Evolutionary conservation across 352 stramenopile genomes (phyloP), one percentile per base, ranked within the genome.

Genomic region (Poterioochromonas sp.): DNA sequence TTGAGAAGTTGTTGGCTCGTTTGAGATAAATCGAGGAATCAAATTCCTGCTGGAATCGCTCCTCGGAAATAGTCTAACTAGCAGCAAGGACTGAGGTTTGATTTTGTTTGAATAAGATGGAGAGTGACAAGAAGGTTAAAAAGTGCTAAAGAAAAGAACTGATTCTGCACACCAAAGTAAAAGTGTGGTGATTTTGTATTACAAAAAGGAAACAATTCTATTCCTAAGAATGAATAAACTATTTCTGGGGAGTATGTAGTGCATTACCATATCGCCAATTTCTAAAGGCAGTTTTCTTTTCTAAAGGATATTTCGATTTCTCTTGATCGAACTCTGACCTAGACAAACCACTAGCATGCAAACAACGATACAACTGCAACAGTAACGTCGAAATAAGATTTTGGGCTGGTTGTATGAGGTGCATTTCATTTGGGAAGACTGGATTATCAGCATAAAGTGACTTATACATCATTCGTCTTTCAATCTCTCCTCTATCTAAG

Each of bases 371-470:
- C 44, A 76, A 44, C 1, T 58, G 32, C 26, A 76, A 43, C 20
- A 76, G 32, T 41, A 35, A 64, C 11, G 69, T 76, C 11, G 43
- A 12, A 40, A 76, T 63, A 29, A 76, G 73, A 76, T 76, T 76
- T 60, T 58, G 49, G 3, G 69, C 69, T 37, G 69, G 69, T 40
- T 76, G 43, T 5, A 39, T 3, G 8, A 76, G 39, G 39, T 76
- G 69, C 69, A 64, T 58, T 40, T 76, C 69, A 29, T 43, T 41
- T 26, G 8, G 2, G 11, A 71, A 41, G 11, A 22, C 41, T n/a
- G 15, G 8, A 71, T 71, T 22, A 47, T 8, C 1, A 8, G 62
- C 15, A 26, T 32, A 43, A 29, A 71, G 8, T 8, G 69, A 76
- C 39, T 76, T 76, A 29, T 65, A 60, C 12, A 76, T 5, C 26